phyloP scores from a whole-genome alignment of 2,329 filamentous ascomycete genomes.

The Pyrenophora teres region DNA sequence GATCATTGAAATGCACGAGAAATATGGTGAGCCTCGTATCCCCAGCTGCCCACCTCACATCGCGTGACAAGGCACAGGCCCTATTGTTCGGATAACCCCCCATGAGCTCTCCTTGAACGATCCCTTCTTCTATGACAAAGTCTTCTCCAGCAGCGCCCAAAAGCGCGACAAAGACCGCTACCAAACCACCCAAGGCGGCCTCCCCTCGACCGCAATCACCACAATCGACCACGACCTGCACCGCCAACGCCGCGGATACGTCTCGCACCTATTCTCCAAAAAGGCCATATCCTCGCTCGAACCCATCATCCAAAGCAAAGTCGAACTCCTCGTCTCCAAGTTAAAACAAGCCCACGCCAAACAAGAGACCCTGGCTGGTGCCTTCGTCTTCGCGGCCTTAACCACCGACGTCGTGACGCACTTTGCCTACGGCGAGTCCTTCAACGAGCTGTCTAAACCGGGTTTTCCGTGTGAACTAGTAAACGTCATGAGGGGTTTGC shows the following conservation, averaged over 20 bases:
- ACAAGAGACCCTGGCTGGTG: slow-evolving; percentile 2
- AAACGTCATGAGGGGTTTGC: not conserved
- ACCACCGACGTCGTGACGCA: slow-evolving; percentile 13
- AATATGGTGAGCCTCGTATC: slow-evolving; percentile 10
- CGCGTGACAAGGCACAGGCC: slow-evolving; percentile 7
- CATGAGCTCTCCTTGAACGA: slow-evolving; percentile 17
- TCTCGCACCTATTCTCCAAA: slow-evolving; percentile 36
- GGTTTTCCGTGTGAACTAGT: slow-evolving; percentile 7
- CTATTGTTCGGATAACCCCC: slow-evolving; percentile 17
- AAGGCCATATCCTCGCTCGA: slow-evolving; percentile 23
- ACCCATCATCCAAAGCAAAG: slow-evolving; percentile 20
- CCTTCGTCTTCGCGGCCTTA: slow-evolving; percentile 11
- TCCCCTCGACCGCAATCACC: not conserved
- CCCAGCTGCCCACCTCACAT: not conserved
- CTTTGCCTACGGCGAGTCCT: slow-evolving; percentile 11
- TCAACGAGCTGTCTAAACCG: slow-evolving; percentile 6
- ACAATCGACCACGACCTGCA: slow-evolving; percentile 29
- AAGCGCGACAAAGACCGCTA: slow-evolving; percentile 1
- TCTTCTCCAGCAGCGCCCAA: not conserved
- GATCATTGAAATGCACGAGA: slow-evolving; percentile 41
- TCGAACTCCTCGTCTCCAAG: slow-evolving; percentile 7
- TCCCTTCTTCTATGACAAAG: slow-evolving; percentile 5
- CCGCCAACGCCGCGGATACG: slow-evolving; percentile 23
- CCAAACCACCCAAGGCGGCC: not conserved
- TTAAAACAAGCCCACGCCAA: slow-evolving; percentile 3